These are phyloP conservation scores for Cucurbita pepo DNA, from an alignment of 306 rosid genomes.

Conservation along the genomic window DNA sequence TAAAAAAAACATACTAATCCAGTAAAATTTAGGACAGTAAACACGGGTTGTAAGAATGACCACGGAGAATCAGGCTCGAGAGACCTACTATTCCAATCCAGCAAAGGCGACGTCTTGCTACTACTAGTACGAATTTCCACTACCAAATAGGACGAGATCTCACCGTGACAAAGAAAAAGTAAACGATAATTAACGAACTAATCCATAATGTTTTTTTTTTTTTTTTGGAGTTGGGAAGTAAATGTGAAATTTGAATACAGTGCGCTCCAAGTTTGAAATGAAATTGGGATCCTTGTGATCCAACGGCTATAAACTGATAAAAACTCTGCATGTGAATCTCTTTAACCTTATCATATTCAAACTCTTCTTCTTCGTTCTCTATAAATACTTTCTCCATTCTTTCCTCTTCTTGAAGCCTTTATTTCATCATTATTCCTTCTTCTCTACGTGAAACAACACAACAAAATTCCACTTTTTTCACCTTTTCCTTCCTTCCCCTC, in stretches of 20 bases:
- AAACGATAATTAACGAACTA: neutral
- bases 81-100: too few relatives aligned
- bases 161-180: too few relatives aligned
- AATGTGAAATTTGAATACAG: slow-evolving; percentile 46
- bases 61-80: too few relatives aligned
- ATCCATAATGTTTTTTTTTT: neutral
- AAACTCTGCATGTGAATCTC: slow-evolving; percentile 53
- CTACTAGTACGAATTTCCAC: too few relatives aligned
- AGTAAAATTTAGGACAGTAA: neutral
- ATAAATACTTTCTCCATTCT: slow-evolving; percentile 35
- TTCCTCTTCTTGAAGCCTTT: slow-evolving; percentile 16
- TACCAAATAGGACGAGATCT: too few relatives aligned
- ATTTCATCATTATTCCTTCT: slow-evolving; percentile 57
- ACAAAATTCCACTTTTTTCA: slow-evolving; percentile 29
- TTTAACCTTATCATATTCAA: slow-evolving; percentile 19
- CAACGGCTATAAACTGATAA: slow-evolving; percentile 57
- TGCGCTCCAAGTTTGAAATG: slow-evolving; percentile 96
- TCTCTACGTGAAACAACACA: slow-evolving; percentile 52
- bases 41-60: too few relatives aligned
- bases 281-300: slow-evolving; percentile 73
- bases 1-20: neutral
- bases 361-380: slow-evolving; percentile 10
- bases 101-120: too few relatives aligned
- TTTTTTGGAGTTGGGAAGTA: neutral
- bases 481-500: slow-evolving; percentile 5